Base-by-base conservation (phyloP, 148 eudicot genomes). In the Vaccinium vitisidaea region DNA sequence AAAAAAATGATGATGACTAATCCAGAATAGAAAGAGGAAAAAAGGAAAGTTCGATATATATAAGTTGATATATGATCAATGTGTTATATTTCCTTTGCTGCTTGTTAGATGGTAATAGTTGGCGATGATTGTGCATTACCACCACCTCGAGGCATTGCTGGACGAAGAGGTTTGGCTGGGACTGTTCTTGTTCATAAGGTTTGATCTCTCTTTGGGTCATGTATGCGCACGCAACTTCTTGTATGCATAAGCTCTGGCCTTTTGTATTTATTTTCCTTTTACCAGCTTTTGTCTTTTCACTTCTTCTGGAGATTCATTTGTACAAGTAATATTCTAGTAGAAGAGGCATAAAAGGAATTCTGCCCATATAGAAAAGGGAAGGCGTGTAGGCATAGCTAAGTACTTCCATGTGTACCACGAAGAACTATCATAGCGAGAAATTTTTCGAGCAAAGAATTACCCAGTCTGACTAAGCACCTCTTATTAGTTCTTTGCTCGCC, bases 61-160 rank as follows among this genome's bases (percentile, higher is more conserved):
- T 63, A 23, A 63, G 14, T 13, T 67, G 84, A 32, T 52, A 3
- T 23, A 4, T 18, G 25, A 70, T 52, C n/a, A 18, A 70, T 52
- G n/a, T 58, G 39, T 23, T 52, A 52, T 49, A 19, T 19, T 71
- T 14, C 75, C 14, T 58, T 74, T 75, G 73, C 48, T 67, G 83
- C 67, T 83, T 83, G 69, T 87, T 69, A 97, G 99, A 94, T 91
- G 94, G 98, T 97, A 82, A 97, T 97, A 85, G 95, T 97, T 84
- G 98, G 96, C 84, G 99, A 97, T 89, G 99, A 97, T 80, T 97
- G 99, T 92, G 98, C 98, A 84, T 88, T 97, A 85, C 96, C 98
- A 83, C 97, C 98, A 73, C 98, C 99, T 70, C 88, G 96, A 88
- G 99, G 99, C 86, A 95, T 97, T 80, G 95, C 98, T 87, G 99